Evolutionary conservation across 1,284 basidiomycete genomes (phyloP).

Genomic region (Malassezia restricta): DNA sequence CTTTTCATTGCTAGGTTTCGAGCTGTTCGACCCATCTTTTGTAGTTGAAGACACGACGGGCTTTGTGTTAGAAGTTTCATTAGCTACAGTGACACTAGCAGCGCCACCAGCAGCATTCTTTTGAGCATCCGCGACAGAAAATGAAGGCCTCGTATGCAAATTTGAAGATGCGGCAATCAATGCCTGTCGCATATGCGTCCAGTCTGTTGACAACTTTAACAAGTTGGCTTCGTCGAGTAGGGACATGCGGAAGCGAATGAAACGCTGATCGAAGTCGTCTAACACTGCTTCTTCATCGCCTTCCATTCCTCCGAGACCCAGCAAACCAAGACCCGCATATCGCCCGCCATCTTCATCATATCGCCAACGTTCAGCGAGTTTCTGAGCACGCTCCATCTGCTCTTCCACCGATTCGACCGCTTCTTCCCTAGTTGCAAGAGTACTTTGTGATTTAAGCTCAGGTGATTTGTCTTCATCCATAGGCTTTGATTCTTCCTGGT

Average conservation of each 20-base stretch:
- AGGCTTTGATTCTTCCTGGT: slow-evolving; percentile 7
- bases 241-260: slow-evolving; percentile 43
- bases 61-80: too few relatives aligned
- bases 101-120: neutral
- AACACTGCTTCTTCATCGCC: slow-evolving; percentile 44
- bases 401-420: slow-evolving; percentile 2
- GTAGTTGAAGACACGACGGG: too few relatives aligned
- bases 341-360: slow-evolving; percentile 43
- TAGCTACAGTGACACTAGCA: too few relatives aligned
- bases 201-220: slow-evolving; percentile 40
- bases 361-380: slow-evolving; percentile 36
- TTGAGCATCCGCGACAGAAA: neutral
- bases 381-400: slow-evolving; percentile 4
- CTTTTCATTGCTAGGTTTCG: too few relatives aligned
- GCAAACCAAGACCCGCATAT: slow-evolving; percentile 40
- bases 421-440: neutral
- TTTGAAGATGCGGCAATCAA: slow-evolving; percentile 24
- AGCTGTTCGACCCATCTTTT: too few relatives aligned
- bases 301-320: slow-evolving; percentile 43
- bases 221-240: slow-evolving; percentile 41
- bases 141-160: neutral
- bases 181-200: slow-evolving; percentile 41
- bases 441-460: neutral
- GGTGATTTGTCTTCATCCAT: slow-evolving; percentile 7
- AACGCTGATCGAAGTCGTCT: slow-evolving; percentile 44